These are phyloP conservation scores for Eleusine coracana DNA, from an alignment of 176 grass and related monocot species.

Conservation along the genomic window DNA sequence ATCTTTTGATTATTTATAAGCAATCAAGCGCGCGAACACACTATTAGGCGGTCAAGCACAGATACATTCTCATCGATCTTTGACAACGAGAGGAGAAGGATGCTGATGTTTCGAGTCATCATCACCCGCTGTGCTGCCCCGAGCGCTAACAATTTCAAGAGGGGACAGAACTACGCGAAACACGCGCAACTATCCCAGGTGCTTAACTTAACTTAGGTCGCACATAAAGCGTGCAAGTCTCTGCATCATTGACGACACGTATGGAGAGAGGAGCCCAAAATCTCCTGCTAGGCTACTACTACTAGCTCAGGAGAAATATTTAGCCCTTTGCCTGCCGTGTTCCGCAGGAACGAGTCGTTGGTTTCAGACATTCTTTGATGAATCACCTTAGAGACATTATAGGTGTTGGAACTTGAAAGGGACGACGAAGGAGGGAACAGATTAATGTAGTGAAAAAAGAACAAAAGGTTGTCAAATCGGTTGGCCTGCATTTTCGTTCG, in stretches of 20 bases:
- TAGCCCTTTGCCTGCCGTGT: not conserved
- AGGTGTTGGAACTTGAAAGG: not conserved
- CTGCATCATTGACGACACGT: not conserved
- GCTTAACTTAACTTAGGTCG: not conserved
- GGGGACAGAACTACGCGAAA: not conserved
- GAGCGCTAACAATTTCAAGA: not conserved
- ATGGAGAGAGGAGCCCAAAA: not conserved
- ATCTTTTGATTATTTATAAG: too few species aligned
- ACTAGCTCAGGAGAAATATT: constrained; percentile 19
- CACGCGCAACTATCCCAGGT: not conserved
- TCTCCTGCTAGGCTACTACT: not conserved
- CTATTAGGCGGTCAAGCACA: too few species aligned
- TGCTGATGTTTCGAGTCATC: not conserved
- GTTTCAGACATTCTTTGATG: not conserved
- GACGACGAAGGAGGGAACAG: not conserved
- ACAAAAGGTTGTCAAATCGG: not conserved
- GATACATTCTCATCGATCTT: not conserved
- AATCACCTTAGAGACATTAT: not conserved
- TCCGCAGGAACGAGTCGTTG: not conserved
- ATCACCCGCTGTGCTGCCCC: not conserved
- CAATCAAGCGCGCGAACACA: too few species aligned
- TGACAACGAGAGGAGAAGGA: not conserved
- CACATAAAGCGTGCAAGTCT: not conserved
- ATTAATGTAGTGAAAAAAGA: not conserved
- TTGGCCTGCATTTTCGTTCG: not conserved